These are phyloP conservation scores for Podospora tetraspora DNA, from an alignment of 495 filamentous ascomycete genomes.

Conservation along the genomic window DNA sequence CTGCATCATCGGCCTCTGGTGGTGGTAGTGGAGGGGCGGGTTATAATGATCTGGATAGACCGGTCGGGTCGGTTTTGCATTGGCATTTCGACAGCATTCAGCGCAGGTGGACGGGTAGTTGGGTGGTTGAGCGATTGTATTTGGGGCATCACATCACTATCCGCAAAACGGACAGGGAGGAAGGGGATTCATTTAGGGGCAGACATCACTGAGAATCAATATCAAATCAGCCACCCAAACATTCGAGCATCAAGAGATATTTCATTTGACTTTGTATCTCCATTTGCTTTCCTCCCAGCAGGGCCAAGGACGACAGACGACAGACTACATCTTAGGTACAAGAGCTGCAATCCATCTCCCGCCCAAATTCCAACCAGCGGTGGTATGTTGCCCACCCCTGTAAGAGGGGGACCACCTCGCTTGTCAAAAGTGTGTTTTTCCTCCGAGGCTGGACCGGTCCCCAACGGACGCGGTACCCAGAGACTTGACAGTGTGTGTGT, in stretches of 20 bases:
- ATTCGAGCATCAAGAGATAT: not conserved
- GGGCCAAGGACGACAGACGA: not conserved
- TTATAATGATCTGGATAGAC: not conserved
- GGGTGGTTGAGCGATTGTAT: not conserved
- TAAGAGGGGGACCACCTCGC: not conserved
- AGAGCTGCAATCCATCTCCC: not conserved
- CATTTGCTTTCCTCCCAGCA: not conserved
- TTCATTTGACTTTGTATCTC: not conserved
- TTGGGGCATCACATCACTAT: not conserved
- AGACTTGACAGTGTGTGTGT: slow-evolving; percentile 3
- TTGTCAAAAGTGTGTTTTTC: slow-evolving; percentile 5
- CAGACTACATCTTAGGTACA: not conserved
- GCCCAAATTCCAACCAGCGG: not conserved
- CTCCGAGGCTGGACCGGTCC: slow-evolving; percentile 13
- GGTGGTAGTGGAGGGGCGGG: too few species aligned
- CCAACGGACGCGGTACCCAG: not conserved
- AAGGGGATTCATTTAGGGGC: not conserved
- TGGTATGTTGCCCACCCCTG: not conserved
- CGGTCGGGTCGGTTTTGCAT: not conserved
- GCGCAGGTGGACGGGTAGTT: too few species aligned
- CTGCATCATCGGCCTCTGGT: not conserved
- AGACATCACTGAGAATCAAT: not conserved
- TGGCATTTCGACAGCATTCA: not conserved
- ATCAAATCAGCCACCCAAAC: not conserved
- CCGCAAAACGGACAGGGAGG: not conserved